Conservation (phyloP, 2,329 filamentous ascomycete species). For the Nemania abortiva region DNA sequence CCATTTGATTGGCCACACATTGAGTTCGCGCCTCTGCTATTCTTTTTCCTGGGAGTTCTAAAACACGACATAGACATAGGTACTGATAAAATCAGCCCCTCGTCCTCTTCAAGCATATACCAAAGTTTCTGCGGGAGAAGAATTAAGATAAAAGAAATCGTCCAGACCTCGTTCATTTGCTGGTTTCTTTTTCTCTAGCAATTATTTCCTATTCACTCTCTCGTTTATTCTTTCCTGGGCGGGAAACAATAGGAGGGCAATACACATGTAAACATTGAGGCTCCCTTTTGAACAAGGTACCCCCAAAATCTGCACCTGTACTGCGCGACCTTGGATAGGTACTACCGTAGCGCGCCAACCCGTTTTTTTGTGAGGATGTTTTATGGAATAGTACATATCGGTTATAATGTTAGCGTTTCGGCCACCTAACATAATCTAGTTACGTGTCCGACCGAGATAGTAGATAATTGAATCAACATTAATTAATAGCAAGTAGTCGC, state of each 20-base stretch:
- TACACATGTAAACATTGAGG: slow-evolving; percentile 19
- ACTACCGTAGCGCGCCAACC: too few relatives aligned
- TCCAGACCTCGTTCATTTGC: neutral
- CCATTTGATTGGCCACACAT: neutral
- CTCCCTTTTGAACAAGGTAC: slow-evolving; percentile 21
- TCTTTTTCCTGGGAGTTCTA: neutral
- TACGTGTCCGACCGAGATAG: too few relatives aligned
- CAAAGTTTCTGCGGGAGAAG: neutral
- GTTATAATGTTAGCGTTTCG: too few relatives aligned
- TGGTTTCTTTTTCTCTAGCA: neutral
- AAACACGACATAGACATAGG: neutral
- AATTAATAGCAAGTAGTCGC: too few relatives aligned
- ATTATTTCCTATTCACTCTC: neutral
- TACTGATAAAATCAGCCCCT: slow-evolving; percentile 7
- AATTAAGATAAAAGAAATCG: slow-evolving; percentile 13
- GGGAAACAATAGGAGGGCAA: neutral
- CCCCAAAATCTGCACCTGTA: slow-evolving; percentile 19
- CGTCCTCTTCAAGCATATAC: neutral
- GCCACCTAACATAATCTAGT: too few relatives aligned
- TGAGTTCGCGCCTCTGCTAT: neutral
- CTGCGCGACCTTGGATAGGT: slow-evolving; percentile 10
- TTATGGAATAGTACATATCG: too few relatives aligned
- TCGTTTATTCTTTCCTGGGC: slow-evolving; percentile 8
- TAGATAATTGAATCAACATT: too few relatives aligned
- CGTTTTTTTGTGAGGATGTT: too few relatives aligned